Conservation (phyloP, 2,329 filamentous ascomycete genomes). For the Ophiocordyceps robertsii region DNA sequence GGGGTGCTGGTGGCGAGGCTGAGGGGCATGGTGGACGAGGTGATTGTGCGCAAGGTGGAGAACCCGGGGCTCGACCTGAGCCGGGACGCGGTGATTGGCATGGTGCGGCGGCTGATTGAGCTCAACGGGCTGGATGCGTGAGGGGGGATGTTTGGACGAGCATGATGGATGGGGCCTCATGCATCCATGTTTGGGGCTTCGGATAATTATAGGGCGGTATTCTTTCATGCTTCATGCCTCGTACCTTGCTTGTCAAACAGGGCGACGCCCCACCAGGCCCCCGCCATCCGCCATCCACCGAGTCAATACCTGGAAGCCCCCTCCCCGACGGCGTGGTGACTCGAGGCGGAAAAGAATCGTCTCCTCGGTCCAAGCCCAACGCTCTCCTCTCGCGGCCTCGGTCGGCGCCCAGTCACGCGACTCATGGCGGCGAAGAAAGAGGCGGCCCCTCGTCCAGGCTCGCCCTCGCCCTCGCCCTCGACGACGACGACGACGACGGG, state of each 20-base stretch:
- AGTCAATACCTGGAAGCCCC: too few species aligned
- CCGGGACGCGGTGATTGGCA: conserved; percentile 55
- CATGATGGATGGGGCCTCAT: too few species aligned
- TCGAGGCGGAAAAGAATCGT: too few species aligned
- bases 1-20: conserved; percentile 78
- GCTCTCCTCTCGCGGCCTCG: background rate
- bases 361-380: background rate
- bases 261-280: too few species aligned
- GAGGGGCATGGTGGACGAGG: conserved; percentile 72
- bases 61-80: conserved; percentile 49
- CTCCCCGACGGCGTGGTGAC: too few species aligned
- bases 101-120: conserved; percentile 73
- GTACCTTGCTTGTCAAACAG: too few species aligned
- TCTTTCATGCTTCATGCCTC: too few species aligned
- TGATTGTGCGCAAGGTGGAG: conserved; percentile 71
- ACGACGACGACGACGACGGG: conserved; percentile 5
- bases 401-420: conserved; percentile 14
- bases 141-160: too few species aligned
- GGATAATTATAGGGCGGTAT: too few species aligned
- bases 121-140: conserved; percentile 71
- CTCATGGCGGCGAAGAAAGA: conserved; percentile 21
- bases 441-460: background rate
- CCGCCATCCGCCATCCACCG: too few species aligned
- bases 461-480: conserved; percentile 2
- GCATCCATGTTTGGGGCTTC: too few species aligned